A percentile compares a stretch with the other conserved stretches of the same genome.
phyloP scores from a whole-genome alignment of 1,284 basidiomycete genomes.

The Irpex sp. region DNA sequence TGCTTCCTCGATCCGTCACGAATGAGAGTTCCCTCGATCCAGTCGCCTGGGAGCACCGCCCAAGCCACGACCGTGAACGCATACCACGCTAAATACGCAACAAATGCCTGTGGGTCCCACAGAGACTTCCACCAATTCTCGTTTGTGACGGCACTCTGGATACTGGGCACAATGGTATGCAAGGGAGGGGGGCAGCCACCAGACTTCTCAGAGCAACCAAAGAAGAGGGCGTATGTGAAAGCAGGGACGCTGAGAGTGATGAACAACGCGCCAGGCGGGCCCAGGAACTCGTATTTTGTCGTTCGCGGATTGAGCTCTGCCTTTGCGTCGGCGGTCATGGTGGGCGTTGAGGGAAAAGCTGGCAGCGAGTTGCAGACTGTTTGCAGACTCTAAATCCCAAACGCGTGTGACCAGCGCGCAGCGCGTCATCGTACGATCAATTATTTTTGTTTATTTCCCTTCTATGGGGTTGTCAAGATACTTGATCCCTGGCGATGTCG shows the following conservation, averaged over 20 bases:
- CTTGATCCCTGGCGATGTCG: no score
- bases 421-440: neutral
- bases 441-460: neutral
- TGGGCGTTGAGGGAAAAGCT: neutral
- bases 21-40: constrained; percentile 76
- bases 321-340: constrained; percentile 7
- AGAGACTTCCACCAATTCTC: constrained; percentile 66
- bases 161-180: constrained; percentile 38
- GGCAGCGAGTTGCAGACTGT: neutral
- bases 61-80: constrained; percentile 81
- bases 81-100: constrained; percentile 90
- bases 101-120: constrained; percentile 77
- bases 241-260: constrained; percentile 75
- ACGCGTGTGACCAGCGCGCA: neutral
- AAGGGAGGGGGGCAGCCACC: constrained; percentile 72
- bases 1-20: constrained; percentile 75
- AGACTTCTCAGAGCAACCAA: constrained; percentile 77
- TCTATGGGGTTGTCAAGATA: no score
- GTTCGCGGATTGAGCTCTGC: constrained; percentile 60
- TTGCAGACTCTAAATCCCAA: neutral
- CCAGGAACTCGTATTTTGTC: constrained; percentile 80
- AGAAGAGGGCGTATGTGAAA: constrained; percentile 79
- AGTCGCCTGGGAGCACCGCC: constrained; percentile 84
- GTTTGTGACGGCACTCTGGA: constrained; percentile 46
- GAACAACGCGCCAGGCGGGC: constrained; percentile 76